These are phyloP conservation scores for Pseudocercospora fijiensis DNA, from an alignment of 2,329 filamentous ascomycete species.

Conservation along the genomic window DNA sequence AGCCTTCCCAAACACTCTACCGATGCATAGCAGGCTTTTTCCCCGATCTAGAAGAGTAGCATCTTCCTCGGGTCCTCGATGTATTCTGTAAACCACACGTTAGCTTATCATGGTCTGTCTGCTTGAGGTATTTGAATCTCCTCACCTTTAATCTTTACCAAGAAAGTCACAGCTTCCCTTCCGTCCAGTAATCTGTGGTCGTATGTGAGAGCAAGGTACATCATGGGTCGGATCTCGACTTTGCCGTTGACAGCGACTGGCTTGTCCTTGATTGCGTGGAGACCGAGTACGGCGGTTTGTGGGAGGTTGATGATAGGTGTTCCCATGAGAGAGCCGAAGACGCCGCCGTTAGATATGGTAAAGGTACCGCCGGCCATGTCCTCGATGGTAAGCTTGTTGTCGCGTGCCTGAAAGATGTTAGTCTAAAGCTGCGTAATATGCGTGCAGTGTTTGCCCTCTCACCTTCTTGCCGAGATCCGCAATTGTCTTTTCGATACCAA, in stretches of 20 bases:
- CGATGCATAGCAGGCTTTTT: background rate
- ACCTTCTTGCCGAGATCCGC: slow-evolving; percentile 96
- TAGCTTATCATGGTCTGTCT: background rate
- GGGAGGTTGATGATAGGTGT: slow-evolving; percentile 98
- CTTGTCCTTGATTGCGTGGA: slow-evolving; percentile 95
- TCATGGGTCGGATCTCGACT: slow-evolving; percentile 95
- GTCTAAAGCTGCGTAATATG: slow-evolving; percentile 3
- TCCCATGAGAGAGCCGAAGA: slow-evolving; percentile 95
- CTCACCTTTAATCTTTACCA: slow-evolving; percentile 79
- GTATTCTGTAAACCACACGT: slow-evolving; percentile 55
- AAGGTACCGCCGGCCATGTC: slow-evolving; percentile 99
- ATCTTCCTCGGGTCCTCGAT: slow-evolving; percentile 94
- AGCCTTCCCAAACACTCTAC: background rate
- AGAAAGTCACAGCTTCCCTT: slow-evolving; percentile 90
- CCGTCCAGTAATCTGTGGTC: slow-evolving; percentile 95
- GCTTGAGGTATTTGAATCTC: background rate
- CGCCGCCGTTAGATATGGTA: slow-evolving; percentile 94
- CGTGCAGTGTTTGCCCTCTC: slow-evolving; percentile 25
- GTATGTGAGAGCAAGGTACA: slow-evolving; percentile 97
- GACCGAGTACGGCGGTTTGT: slow-evolving; percentile 83
- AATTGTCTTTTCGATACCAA: slow-evolving; percentile 87
- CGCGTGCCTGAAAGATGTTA: slow-evolving; percentile 65
- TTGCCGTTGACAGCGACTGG: slow-evolving; percentile 89
- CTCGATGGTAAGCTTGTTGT: slow-evolving; percentile 95
- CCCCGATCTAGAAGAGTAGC: slow-evolving; percentile 56